Evolutionary conservation across 192 early-diverging fungal genomes (phyloP), one percentile per base, ranked within the genome.

Genomic region (Dimargaris cristalligena): DNA sequence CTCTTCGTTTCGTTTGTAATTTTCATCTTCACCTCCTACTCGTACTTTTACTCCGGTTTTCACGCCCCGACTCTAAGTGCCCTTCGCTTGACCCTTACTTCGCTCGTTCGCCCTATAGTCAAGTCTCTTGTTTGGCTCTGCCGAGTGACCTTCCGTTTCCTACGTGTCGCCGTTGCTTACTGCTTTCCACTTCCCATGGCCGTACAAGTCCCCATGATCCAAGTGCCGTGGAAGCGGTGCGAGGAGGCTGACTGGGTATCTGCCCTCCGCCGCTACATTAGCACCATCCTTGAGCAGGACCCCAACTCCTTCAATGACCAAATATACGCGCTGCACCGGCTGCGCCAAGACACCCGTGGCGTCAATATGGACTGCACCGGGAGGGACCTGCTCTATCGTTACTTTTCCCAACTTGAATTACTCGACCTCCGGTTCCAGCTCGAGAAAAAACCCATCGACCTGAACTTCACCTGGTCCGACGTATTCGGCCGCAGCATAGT

Each of bases 361-460:
- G 92, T 90, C 31, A 91, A 90, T n/a, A 87, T 86, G 52, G 92
- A 97, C 67, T 62, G 83, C 54, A 95, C 89, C 13, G 95, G 93
- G 23, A 70, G 91, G 28, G 92, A 99, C 69, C 78, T 99, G 38
- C 75, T 95, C 23, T 97, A 92, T 71, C 86, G 91, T 41, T 99
- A 99, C 70, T 94, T 91, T 75, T 90, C 89, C 34, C 95, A 99
- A 54, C 71, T 99, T 34, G 95, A 99, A 65, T 74, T 94, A 13
- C 74, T 97, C 34, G 93, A 94, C 63, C 75, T 92, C 56, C 81
- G 92, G 32, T 94, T 99, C 66, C 89, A 87, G 34, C 79, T 98
- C 16, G 91, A 94, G 65, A 91, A 96, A 61, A 87, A 88, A 44
- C 77, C 85, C 62, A 83, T 98, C 52, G 90, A 91, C 63, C 75